Conservation (phyloP, 1,284 basidiomycete genomes). For the Kalmanozyma brasiliensis region DNA sequence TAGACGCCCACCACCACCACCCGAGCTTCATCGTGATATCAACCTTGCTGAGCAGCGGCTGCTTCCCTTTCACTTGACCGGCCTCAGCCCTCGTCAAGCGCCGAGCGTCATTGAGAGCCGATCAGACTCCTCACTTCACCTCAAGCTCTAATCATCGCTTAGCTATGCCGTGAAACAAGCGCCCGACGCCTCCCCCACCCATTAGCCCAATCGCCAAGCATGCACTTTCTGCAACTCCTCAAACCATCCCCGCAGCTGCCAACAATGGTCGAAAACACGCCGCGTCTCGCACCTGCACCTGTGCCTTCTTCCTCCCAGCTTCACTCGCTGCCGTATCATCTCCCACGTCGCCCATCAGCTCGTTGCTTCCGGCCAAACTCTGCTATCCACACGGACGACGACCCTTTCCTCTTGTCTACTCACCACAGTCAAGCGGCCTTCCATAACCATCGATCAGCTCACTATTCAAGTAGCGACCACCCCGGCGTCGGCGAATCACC, state of each 20-base stretch:
- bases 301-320: slow-evolving; percentile 11
- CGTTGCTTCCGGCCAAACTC: slow-evolving; percentile 5
- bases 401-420: slow-evolving; percentile 22
- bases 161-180: slow-evolving; percentile 17
- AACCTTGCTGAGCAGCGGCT: no score
- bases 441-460: slow-evolving; percentile 7
- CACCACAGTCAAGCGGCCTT: not conserved
- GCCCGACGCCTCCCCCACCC: slow-evolving; percentile 1
- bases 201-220: slow-evolving; percentile 3
- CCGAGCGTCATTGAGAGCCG: no score
- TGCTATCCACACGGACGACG: slow-evolving; percentile 9
- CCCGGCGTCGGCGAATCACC: slow-evolving; percentile 33
- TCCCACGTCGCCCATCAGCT: not conserved
- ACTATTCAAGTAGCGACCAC: slow-evolving; percentile 21
- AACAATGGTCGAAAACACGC: slow-evolving; percentile 1
- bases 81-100: no score
- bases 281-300: slow-evolving; percentile 5
- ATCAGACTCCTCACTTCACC: no score
- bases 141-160: not conserved
- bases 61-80: no score
- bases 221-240: slow-evolving; percentile 31
- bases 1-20: no score
- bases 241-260: slow-evolving; percentile 13
- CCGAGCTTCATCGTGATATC: no score
- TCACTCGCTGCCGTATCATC: not conserved